Percentiles rank a stretch among this genome's conserved stretches.
These are phyloP conservation scores for Limonium bicolor DNA, from an alignment of 148 eudicot genomes.

Conservation along the genomic window DNA sequence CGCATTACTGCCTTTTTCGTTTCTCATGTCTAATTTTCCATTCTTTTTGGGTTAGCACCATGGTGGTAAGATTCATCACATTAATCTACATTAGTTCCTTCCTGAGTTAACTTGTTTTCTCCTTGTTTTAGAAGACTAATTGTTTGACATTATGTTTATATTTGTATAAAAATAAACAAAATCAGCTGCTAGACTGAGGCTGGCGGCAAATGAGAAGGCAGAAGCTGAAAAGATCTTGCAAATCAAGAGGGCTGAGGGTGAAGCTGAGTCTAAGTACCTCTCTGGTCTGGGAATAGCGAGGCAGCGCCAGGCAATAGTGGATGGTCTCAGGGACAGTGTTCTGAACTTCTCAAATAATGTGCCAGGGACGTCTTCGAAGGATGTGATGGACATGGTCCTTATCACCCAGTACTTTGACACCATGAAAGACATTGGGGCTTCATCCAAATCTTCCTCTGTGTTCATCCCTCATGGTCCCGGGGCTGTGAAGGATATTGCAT, in stretches of 20 bases:
- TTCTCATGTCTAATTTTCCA: background rate
- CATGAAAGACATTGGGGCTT: constrained; percentile 65
- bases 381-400: constrained; percentile 71
- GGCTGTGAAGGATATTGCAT: constrained; percentile 45
- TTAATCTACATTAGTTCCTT: no score
- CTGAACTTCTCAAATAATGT: constrained; percentile 50
- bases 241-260: constrained; percentile 69
- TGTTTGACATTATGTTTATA: no score
- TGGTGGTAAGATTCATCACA: no score
- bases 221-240: constrained; percentile 75
- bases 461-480: constrained; percentile 80
- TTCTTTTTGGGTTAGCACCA: background rate
- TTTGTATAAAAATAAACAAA: no score
- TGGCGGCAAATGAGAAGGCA: constrained; percentile 67
- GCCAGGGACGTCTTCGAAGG: constrained; percentile 55
- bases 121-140: no score
- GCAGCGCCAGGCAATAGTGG: constrained; percentile 75
- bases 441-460: constrained; percentile 53
- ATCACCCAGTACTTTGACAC: constrained; percentile 72
- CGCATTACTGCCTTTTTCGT: background rate
- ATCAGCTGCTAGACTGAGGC: constrained; percentile 42
- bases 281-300: constrained; percentile 62
- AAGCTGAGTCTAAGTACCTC: constrained; percentile 63
- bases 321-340: constrained; percentile 66
- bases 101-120: no score